These are phyloP conservation scores for Eudorina sp. DNA, from an alignment of 139 green algal genomes.

Conservation along the genomic window DNA sequence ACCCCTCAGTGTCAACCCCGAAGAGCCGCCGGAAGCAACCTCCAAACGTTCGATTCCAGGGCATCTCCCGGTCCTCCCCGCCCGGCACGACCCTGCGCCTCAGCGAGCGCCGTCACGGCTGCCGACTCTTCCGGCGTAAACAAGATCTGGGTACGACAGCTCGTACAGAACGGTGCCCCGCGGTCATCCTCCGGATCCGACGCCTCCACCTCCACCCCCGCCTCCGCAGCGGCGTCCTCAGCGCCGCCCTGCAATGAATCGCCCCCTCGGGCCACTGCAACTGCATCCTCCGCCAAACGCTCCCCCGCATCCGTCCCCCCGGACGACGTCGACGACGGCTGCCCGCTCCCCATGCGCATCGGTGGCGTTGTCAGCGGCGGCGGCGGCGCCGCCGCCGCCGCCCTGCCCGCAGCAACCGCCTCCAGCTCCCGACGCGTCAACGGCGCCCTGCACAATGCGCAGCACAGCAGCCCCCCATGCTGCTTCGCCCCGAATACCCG, in stretches of 20 bases:
- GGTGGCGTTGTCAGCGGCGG: background rate
- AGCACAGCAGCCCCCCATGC: background rate
- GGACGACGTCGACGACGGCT: too few relatives aligned
- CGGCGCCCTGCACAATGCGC: slow-evolving; percentile 32
- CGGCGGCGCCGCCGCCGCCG: background rate
- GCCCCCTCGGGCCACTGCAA: too few relatives aligned
- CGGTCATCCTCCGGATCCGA: background rate
- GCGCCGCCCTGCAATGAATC: background rate
- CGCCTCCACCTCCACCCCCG: background rate
- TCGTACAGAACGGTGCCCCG: background rate
- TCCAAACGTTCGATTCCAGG: too few relatives aligned
- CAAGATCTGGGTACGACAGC: slow-evolving; percentile 40
- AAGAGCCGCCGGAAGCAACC: background rate
- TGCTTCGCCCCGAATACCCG: background rate
- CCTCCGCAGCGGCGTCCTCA: background rate
- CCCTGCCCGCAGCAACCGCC: background rate
- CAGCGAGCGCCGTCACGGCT: too few relatives aligned
- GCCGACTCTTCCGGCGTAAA: background rate
- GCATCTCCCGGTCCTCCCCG: too few relatives aligned
- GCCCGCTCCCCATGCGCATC: background rate
- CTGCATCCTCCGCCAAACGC: too few relatives aligned
- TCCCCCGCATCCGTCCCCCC: too few relatives aligned
- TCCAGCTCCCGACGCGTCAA: background rate
- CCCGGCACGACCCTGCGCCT: background rate
- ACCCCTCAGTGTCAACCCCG: background rate